Evolutionary conservation across 306 rosid species (phyloP).

Genomic region (Calophaca sinica): DNA sequence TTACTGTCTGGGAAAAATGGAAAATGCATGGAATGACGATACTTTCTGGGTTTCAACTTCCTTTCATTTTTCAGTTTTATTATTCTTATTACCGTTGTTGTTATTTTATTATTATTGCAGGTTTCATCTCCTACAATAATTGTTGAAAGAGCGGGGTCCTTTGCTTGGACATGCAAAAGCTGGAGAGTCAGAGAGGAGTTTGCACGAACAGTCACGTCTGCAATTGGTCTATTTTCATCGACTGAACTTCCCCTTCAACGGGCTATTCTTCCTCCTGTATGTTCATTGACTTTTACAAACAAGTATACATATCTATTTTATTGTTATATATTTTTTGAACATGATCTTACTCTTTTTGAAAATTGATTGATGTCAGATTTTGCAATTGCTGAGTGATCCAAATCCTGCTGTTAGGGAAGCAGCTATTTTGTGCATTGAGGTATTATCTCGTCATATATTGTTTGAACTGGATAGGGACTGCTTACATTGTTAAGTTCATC

Average conservation of each 20-base stretch:
- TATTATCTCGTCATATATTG: constrained; percentile 35
- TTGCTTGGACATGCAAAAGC: constrained; percentile 93
- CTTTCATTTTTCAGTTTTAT: constrained; percentile 34
- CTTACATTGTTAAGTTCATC: constrained; percentile 32
- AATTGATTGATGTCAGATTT: constrained; percentile 62
- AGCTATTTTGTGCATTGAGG: constrained; percentile 93
- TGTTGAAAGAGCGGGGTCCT: constrained; percentile 97
- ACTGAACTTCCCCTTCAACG: constrained; percentile 97
- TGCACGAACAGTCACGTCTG: constrained; percentile 93
- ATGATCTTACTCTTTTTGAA: constrained; percentile 26
- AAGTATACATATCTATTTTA: constrained; percentile 4
- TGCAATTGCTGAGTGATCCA: constrained; percentile 90
- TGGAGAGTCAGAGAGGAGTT: constrained; percentile 99
- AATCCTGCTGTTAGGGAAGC: constrained; percentile 94
- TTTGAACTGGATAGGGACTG: constrained; percentile 27
- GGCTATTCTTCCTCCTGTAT: constrained; percentile 89
- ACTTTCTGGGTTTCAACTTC: constrained; percentile 28
- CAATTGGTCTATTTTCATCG: constrained; percentile 89
- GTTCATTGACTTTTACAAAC: constrained; percentile 43
- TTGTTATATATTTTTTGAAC: constrained; percentile 21
- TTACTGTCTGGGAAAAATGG: not conserved
- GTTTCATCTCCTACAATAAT: constrained; percentile 97
- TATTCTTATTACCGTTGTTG: not conserved
- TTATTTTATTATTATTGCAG: constrained; percentile 51
- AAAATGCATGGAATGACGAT: not conserved